Evolutionary conservation across 192 early-diverging fungal species (phyloP).

Genomic region (Backusella australiensis): DNA sequence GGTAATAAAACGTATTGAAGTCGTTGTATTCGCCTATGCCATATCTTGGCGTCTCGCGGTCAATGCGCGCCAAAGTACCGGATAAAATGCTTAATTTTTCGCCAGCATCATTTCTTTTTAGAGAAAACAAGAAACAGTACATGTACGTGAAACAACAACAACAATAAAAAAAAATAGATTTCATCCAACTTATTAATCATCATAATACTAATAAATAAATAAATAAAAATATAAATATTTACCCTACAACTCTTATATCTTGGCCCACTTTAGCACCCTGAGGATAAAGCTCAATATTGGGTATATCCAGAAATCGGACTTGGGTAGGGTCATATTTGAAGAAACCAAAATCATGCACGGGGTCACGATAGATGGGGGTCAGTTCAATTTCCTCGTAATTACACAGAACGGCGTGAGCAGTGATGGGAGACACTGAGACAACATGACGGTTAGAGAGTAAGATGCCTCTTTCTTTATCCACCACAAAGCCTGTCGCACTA

Average conservation of each 20-base stretch:
- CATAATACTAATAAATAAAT: neutral
- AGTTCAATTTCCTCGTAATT: slow-evolving; percentile 76
- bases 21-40: slow-evolving; percentile 69
- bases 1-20: slow-evolving; percentile 80
- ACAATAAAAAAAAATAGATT: neutral
- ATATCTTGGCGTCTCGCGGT: slow-evolving; percentile 68
- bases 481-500: slow-evolving; percentile 75
- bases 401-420: slow-evolving; percentile 66
- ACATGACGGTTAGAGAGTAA: slow-evolving; percentile 80
- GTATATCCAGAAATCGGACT: slow-evolving; percentile 62
- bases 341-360: slow-evolving; percentile 84
- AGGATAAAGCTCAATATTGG: slow-evolving; percentile 63
- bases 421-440: slow-evolving; percentile 66
- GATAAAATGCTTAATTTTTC: slow-evolving; percentile 77
- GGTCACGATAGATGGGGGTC: slow-evolving; percentile 74
- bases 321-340: slow-evolving; percentile 64
- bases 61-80: slow-evolving; percentile 69
- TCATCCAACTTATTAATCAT: too few relatives aligned
- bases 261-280: slow-evolving; percentile 67
- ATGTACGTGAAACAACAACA: neutral
- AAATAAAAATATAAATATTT: neutral
- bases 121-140: neutral
- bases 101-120: slow-evolving; percentile 61
- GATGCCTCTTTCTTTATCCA: slow-evolving; percentile 70
- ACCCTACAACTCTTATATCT: slow-evolving; percentile 75